Evolutionary conservation across 1,284 basidiomycete species (phyloP), one percentile per base, ranked within the genome.

Genomic region (Anthracocystis panici-leucophaei): DNA sequence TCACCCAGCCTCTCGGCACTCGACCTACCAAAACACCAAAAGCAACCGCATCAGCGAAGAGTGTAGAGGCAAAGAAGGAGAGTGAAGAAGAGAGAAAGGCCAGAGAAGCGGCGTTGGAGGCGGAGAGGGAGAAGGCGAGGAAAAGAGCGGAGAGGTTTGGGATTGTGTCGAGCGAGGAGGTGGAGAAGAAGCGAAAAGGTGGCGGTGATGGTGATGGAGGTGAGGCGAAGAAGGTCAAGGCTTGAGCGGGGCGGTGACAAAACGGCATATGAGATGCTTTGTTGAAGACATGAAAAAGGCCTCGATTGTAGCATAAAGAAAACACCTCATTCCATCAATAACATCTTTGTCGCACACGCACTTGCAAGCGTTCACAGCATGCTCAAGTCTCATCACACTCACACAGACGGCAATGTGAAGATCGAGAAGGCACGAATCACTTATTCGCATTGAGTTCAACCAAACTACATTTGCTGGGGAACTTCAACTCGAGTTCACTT

Each of bases 141-240:
- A 76, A 64, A 23, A 62, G 81, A 1, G 80, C 80, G 0, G 78
- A 83, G 58, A 67, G 81, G 12, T 83, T 83, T 48, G 81, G 81
- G 0, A 6, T 80, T 14, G 42, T 23, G 35, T 3, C 14, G 7
- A 29, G 16, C 9, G 49, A 21, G 7, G 77, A 77, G 25, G 73
- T 65, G 27, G 75, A 78, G 31, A 70, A 57, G 55, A 81, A 79
- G 65, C 64, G 68, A 23, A 65, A 68, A 38, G 42, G 78, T 12
- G 65, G 52, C 2, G 49, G 11, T 10, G 18, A 5, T 23, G 52
- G 44, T 3, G 53, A 9, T 25, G 40, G 29, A 5, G 56, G 18
- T 4, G 44, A 11, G 23, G 63, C 54, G 29, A 65, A 67, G 61
- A 67, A 60, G 62, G 38, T 67, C 44, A 69, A 57, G 35, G 49